Evolutionary conservation across 352 stramenopile genomes (phyloP), one percentile per base, ranked within the genome.

Genomic region (Pythium phragmiticola): DNA sequence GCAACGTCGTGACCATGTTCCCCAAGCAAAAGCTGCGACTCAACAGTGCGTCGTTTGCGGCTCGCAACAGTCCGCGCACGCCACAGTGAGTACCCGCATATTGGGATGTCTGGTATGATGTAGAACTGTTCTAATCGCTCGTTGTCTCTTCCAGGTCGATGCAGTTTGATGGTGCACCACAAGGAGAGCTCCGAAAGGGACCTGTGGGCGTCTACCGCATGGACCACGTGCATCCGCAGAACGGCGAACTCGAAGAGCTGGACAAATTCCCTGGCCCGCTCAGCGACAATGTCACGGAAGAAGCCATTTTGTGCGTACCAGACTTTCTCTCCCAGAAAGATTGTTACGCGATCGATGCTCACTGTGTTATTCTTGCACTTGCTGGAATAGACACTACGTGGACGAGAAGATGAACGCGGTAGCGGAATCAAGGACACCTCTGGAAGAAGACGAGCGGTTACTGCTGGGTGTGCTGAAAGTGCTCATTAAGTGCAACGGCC

Each of bases 1-100:
- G 88, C 12, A 96, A 92, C 52, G 73, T 94, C n/a, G 87, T 89
- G 51, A 92, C 82, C 7, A 96, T 96, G 88, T 92, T 95, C 68
- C 88, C 88, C 0, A 92, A 92, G 65, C 78, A 84, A 54, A 95
- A 96, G 56, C 53, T 95, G 59, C 83, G 83, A 5, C 58, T 94
- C 23, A 93, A 89, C 55, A 82, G 78, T 53, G 74, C 60, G 65
- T 74, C 63, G 70, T 80, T 69, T 53, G 57, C 43, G 12, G 45
- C 53, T 42, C 82, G 80, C 52, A 89, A 84, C 70, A 95, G 84
- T 41, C 84, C 84, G 41, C 81, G 81, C 2, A 67, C 65, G 17
- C 57, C 66, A 73, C 62, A 68, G 84, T 93, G 82, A 59, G 80
- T 67, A 4, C 13, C 36, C 23, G 26, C 12, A 8, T 37, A 19